Evolutionary conservation across 805 yeast genomes (phyloP), one percentile per base, ranked within the genome.

Genomic region (Candida incommunis): DNA sequence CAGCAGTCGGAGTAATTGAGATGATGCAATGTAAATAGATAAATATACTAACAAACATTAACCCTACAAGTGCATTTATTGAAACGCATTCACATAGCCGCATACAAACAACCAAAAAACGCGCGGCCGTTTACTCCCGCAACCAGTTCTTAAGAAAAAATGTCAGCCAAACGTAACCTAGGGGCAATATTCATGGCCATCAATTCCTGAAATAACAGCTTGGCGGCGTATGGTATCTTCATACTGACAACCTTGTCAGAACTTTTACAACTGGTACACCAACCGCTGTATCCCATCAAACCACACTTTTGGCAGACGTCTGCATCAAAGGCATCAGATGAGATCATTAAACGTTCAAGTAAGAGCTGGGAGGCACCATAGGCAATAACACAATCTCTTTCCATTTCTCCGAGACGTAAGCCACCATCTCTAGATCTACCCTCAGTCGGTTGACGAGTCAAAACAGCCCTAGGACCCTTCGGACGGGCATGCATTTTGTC

Each of bases 401-500:
- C 98, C 98, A 92, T 92, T 69, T 92, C 98, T 58, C 98, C 98
- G 63, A 92, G 74, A 71, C 98, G 81, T 62, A 92, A 74, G 61
- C 98, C 98, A 76, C 98, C 98, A 65, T 92, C 98, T 65, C 98
- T 77, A 2, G 96, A 86, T 65, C 98, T 77, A 74, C 98, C 98
- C 65, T 92, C 98, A 0, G 97, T 90, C 16, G 97, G 98, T 66
- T 92, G 98, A 65, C 98, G 79, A 7, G 98, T 92, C 48, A 92
- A 71, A 11, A 92, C 97, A 0, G 98, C 98, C 55, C 97, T 78
- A 46, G 98, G 98, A 44, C 98, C 98, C 63, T 98, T 78, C 2
- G 98, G 96, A 72, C 98, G 83, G 1, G 98, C 98, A 60, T 92
- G 98, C 98, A 92, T 92, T 66, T 92, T 92, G 67, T 92, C 98